phyloP scores from a whole-genome alignment of 495 filamentous ascomycete species.

The Annulohypoxylon stygium region DNA sequence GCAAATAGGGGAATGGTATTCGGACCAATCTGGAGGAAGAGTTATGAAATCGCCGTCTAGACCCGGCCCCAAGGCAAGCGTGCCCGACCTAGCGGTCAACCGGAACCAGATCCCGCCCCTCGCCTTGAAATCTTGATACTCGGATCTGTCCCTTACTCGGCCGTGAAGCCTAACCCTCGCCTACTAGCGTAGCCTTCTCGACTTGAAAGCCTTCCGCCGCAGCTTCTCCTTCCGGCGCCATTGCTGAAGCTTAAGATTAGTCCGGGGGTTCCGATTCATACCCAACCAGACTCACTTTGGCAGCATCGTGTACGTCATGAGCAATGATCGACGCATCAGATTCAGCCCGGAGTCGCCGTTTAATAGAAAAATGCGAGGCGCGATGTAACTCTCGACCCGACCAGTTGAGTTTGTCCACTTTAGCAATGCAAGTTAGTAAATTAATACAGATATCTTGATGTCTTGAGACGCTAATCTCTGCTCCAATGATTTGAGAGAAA shows the following conservation, averaged over 20 bases:
- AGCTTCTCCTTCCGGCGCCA: slow-evolving; percentile 29
- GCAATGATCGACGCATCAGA: slow-evolving; percentile 40
- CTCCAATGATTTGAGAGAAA: background rate
- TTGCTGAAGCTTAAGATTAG: slow-evolving; percentile 24
- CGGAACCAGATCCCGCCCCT: background rate
- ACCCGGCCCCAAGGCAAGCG: background rate
- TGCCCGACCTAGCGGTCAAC: slow-evolving; percentile 3
- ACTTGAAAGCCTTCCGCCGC: slow-evolving; percentile 14
- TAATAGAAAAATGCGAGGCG: slow-evolving; percentile 39
- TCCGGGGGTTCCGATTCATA: background rate
- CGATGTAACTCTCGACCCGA: slow-evolving; percentile 44
- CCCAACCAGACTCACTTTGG: slow-evolving; percentile 31
- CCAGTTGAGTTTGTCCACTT: slow-evolving; percentile 36
- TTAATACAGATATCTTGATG: background rate
- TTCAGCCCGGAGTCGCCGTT: slow-evolving; percentile 43
- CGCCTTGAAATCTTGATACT: background rate
- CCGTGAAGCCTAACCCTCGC: too few species aligned
- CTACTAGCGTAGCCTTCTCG: slow-evolving; percentile 26
- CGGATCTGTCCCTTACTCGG: background rate
- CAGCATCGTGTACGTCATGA: slow-evolving; percentile 47
- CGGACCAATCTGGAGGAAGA: background rate
- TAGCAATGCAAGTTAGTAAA: background rate
- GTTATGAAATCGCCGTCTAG: background rate
- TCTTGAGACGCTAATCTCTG: too few species aligned
- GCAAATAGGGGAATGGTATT: slow-evolving; percentile 7